Base-by-base conservation (phyloP, 192 early-diverging fungal genomes). In the Borealophlyctis nickersoniae region DNA sequence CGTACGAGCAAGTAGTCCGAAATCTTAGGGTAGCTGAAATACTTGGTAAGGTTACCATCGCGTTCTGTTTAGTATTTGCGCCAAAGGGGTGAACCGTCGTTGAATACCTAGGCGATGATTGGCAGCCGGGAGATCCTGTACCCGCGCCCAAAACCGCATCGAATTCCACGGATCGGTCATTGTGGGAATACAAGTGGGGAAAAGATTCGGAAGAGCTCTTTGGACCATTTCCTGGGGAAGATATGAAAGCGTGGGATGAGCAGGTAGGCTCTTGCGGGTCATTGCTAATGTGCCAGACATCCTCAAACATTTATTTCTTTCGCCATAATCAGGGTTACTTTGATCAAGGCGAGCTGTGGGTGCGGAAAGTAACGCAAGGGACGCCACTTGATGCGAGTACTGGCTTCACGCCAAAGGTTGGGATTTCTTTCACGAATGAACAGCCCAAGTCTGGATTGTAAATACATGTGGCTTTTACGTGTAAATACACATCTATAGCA, bases 1-100 rank as follows among this genome's bases (percentile, higher is more conserved):
- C 61, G 0, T 82, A 80, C 51, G 80, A 82, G 49, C 73, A 78
- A 36, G 72, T 82, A 19, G 73, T 73, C 3, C 60, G 80, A 28
- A 62, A 52, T 28, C 61, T 82, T 9, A 69, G 80, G 3, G 49
- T 65, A n/a, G 57, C 66, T 13, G 73, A 74, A 1, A 30, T 66
- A 16, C 49, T 78, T 0, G 62, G 56, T 65, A 49, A 29, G 49
- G n/a, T n/a, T n/a, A n/a, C n/a, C n/a, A n/a, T n/a, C n/a, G n/a
- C n/a, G n/a, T n/a, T n/a, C n/a, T n/a, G n/a, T n/a, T n/a, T n/a
- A n/a, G n/a, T n/a, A n/a, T n/a, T n/a, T n/a, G n/a, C n/a, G n/a
- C n/a, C n/a, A n/a, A n/a, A n/a, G n/a, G n/a, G n/a, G n/a, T n/a
- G n/a, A n/a, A n/a, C n/a, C n/a, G n/a, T n/a, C n/a, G n/a, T n/a